Evolutionary conservation across 495 filamentous ascomycete genomes (phyloP), one percentile per base, ranked within the genome.

Genomic region (Penicillium soppii): DNA sequence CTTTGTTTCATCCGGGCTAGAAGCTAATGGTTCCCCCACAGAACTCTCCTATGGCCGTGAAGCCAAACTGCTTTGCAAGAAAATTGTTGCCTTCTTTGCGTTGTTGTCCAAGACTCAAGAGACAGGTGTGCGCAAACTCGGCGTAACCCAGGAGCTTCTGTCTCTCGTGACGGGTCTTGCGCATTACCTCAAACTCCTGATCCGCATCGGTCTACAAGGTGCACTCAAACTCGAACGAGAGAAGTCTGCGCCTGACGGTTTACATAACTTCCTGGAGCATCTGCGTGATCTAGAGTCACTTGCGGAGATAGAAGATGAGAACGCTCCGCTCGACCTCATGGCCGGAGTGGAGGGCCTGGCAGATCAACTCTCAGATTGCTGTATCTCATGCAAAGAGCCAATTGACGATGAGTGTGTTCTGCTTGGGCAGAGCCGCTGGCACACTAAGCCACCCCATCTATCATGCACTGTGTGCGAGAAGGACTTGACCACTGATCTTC

Each of bases 51-150:
- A 97, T 65, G 88, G 88, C 16, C 85, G 95, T 49, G 95, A 99
- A 73, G 88, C 95, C 17, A 99, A 97, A 70, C 78, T 99, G 25
- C 84, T 99, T 10, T 99, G 95, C 77, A 99, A 99, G 69, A 99
- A 99, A 70, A 95, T 99, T 45, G 94, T 99, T 21, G 89, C 94
- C 15, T 99, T 99, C 75, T 99, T 99, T 67, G 87, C 88, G 9
- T 72, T 99, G 25, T 76, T 99, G 4, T 91, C 92, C 2, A 95
- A 95, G 61, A 92, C 90, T 2, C 92, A 97, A 68, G 91, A 96
- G 56, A 90, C 86, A 12, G 90, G 90, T 7, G 84, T 90, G 29
- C 77, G 89, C 36, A 80, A 96, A 63, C 81, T 97, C 9, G 95
- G 95, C 32, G 95, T 99, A 26, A 99, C 95, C 12, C 95, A 99